phyloP scores from a whole-genome alignment of 768 basidiomycete genomes.

The Daedaleopsis nitida region DNA sequence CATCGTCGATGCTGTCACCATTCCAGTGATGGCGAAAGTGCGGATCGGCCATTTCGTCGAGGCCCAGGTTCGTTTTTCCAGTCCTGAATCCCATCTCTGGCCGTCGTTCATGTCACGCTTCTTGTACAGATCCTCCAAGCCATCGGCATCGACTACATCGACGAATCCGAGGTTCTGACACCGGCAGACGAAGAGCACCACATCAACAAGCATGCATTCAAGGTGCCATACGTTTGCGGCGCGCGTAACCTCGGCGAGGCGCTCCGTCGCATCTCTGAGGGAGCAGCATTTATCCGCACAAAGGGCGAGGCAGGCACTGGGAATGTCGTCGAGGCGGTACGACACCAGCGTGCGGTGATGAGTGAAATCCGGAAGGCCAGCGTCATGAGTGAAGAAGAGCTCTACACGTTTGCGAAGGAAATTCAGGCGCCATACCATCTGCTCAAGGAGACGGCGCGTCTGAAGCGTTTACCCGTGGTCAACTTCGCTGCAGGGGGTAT shows the following conservation, averaged over 20 bases:
- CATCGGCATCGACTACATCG: conserved; percentile 95
- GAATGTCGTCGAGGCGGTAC: conserved; percentile 91
- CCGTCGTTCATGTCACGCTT: background rate
- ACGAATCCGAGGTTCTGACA: conserved; percentile 93
- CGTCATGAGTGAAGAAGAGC: conserved; percentile 92
- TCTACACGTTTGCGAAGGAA: conserved; percentile 91
- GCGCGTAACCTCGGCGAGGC: conserved; percentile 96
- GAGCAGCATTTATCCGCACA: conserved; percentile 97
- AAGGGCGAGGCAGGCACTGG: conserved; percentile 93
- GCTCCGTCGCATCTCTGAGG: conserved; percentile 93
- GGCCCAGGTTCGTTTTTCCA: conserved; percentile 64
- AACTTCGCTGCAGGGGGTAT: conserved; percentile 96
- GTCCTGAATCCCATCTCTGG: background rate
- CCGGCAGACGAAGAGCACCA: conserved; percentile 96
- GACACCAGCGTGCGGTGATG: conserved; percentile 84
- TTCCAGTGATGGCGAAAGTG: conserved; percentile 96
- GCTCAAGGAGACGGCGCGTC: conserved; percentile 91
- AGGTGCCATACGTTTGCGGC: conserved; percentile 95
- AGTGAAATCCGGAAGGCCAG: conserved; percentile 83
- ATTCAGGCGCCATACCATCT: conserved; percentile 93
- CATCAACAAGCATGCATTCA: conserved; percentile 96
- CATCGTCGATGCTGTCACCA: conserved; percentile 92
- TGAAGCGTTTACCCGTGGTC: conserved; percentile 93
- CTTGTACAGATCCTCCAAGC: conserved; percentile 80
- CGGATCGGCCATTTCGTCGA: conserved; percentile 98